Percentiles rank a stretch among this genome's conserved stretches.
phyloP scores from a whole-genome alignment of 2,329 filamentous ascomycete genomes.

The Xylariaceae sp. region DNA sequence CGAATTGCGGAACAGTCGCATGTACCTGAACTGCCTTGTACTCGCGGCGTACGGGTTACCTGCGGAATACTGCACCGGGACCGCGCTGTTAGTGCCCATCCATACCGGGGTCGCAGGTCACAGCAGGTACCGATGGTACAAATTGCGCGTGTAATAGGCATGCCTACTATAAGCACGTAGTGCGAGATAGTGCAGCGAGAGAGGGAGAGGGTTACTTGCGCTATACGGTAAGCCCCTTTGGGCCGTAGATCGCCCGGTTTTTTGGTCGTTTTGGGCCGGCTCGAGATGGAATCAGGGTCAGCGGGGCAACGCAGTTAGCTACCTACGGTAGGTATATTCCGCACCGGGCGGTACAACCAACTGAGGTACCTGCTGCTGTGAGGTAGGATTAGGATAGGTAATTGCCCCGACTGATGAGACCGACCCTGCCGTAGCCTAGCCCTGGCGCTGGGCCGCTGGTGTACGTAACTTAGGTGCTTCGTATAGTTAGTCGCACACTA shows the following conservation, averaged over 20 bases:
- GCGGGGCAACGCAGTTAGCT: not conserved
- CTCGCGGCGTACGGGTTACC: not conserved
- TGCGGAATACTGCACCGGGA: slow-evolving; percentile 4
- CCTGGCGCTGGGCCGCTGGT: slow-evolving; percentile 8
- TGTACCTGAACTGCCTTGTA: not conserved
- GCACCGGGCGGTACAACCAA: not conserved
- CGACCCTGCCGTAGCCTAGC: slow-evolving; percentile 13
- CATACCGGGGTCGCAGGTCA: not conserved
- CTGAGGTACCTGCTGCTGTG: not conserved
- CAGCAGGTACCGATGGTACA: not conserved
- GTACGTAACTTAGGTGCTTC: not conserved
- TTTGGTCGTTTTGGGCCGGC: slow-evolving; percentile 15
- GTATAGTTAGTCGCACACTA: slow-evolving; percentile 10
- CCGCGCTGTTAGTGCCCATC: not conserved
- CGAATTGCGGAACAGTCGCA: slow-evolving; percentile 7
- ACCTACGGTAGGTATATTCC: not conserved
- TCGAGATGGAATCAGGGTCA: not conserved
- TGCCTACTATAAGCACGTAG: too few species aligned
- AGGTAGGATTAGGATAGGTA: slow-evolving; percentile 14
- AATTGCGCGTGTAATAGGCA: too few species aligned
- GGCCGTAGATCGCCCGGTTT: slow-evolving; percentile 4
- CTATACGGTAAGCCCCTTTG: not conserved
- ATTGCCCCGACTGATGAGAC: slow-evolving; percentile 17
- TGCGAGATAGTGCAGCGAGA: too few species aligned
- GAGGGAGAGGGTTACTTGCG: not conserved